These are phyloP conservation scores for Pichia sp. DNA, from an alignment of 1,139 yeast species.

Conservation along the genomic window DNA sequence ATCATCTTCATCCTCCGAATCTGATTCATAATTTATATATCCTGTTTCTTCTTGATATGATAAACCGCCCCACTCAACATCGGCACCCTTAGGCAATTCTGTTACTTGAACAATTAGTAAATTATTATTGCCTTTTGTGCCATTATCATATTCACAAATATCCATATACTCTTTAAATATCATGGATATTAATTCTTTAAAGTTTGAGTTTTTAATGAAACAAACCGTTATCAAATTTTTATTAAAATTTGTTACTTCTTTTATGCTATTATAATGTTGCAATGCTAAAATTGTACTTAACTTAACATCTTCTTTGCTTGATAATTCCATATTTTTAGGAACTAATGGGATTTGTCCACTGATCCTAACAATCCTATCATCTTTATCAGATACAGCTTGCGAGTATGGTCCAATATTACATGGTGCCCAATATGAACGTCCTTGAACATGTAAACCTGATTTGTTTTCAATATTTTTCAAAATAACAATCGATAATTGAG, in stretches of 20 bases:
- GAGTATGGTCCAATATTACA: slow-evolving; percentile 97
- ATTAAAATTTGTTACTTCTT: slow-evolving; percentile 43
- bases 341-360: slow-evolving; percentile 90
- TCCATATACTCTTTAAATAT: slow-evolving; percentile 36
- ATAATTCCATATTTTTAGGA: slow-evolving; percentile 60
- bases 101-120: slow-evolving; percentile 53
- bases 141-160: slow-evolving; percentile 20
- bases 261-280: slow-evolving; percentile 68
- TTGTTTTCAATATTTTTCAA: slow-evolving; percentile 32
- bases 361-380: slow-evolving; percentile 48
- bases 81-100: slow-evolving; percentile 62
- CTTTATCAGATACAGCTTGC: slow-evolving; percentile 56
- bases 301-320: slow-evolving; percentile 19
- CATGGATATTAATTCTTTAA: slow-evolving; percentile 30
- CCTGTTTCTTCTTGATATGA: slow-evolving; percentile 31
- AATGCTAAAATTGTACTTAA: slow-evolving; percentile 51
- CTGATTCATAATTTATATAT: slow-evolving; percentile 11
- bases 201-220: slow-evolving; percentile 37
- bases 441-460: slow-evolving; percentile 79
- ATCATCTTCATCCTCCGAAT: slow-evolving; percentile 9
- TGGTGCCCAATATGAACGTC: slow-evolving; percentile 96
- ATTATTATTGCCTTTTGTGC: slow-evolving; percentile 22
- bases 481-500: slow-evolving; percentile 57
- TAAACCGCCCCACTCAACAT: slow-evolving; percentile 74
- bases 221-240: slow-evolving; percentile 47